A percentile compares a stretch with the other conserved stretches of the same genome.
Conservation (phyloP, 2,329 filamentous ascomycete species). For the Apiospora sp. region DNA sequence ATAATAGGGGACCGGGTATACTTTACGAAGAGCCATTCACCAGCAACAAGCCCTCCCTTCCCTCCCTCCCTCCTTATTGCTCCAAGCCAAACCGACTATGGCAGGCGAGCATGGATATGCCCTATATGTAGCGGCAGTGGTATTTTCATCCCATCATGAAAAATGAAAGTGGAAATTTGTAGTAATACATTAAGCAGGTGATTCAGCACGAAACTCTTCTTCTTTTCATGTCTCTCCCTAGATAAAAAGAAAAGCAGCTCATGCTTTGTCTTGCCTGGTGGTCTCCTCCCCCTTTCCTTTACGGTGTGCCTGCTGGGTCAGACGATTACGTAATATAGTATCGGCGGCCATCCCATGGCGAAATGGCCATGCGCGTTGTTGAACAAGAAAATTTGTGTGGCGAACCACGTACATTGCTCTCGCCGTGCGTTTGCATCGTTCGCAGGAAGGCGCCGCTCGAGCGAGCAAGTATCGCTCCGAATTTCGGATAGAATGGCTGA, state of each 20-base stretch:
- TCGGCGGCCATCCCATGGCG: not conserved
- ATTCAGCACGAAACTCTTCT: not conserved
- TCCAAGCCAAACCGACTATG: not conserved
- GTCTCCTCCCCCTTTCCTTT: not conserved
- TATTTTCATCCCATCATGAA: conserved; percentile 14
- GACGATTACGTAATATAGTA: not conserved
- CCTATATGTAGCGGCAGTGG: not conserved
- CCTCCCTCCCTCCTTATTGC: not conserved
- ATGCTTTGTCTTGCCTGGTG: not conserved
- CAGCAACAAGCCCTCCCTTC: not conserved
- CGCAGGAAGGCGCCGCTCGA: not conserved
- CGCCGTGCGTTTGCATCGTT: not conserved
- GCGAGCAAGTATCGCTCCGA: not conserved
- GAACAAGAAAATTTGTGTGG: not conserved
- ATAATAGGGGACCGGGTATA: conserved; percentile 4
- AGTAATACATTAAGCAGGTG: not conserved
- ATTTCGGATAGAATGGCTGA: not conserved
- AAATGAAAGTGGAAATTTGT: not conserved
- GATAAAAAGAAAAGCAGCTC: not conserved
- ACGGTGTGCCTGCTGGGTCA: not conserved
- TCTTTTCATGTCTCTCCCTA: not conserved
- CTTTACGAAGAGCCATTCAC: conserved; percentile 4
- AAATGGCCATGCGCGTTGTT: not conserved
- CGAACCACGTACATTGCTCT: not conserved
- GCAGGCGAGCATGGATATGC: not conserved